Evolutionary conservation across 305 asterid genomes (phyloP), one percentile per base, ranked within the genome.

Genomic region (Fraxinus dipetala): DNA sequence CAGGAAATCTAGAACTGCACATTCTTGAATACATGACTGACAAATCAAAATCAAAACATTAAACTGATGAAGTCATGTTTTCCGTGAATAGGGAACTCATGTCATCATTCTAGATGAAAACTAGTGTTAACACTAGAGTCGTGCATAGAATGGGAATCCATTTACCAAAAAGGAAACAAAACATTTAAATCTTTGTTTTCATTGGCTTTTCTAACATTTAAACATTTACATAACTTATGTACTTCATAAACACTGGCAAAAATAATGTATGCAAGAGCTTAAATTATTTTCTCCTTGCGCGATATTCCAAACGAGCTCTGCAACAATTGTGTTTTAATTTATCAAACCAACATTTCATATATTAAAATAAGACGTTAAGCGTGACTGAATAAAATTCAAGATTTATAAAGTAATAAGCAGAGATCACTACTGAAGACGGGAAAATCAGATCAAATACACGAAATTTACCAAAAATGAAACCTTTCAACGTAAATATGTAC

Each of bases 1-100:
- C 69, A 59, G 48, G 69, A 83, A 83, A 85, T 61, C 32, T 51
- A 63, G 48, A 82, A 70, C 73, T 3, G 80, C 31, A 45, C n/a
- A n/a, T 26, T 38, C 70, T 61, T 84, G 32, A 78, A 73, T 65
- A n/a, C 8, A 10, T 18, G 11, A 51, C 61, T 51, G 54, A 36
- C 81, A 63, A 70, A 59, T 9, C 18, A 6, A 24, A 65, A 35
- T 61, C 40, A 51, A 4, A 34, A 22, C 16, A 59, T 11, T 14
- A 2, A 59, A 72, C 13, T 22, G 14, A 77, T 18, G 4, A 14
- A 72, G 35, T 14, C 32, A 76, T 2, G 78, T 79, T 32, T 59
- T 72, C 67, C 43, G 79, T 7, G 67, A 76, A 70, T 31, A 69
- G 63, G 28, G 30, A 73, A 77, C 6, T 34, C 43, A 76, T 69